phyloP scores from a whole-genome alignment of 176 grass and related monocot genomes.

The Stipa capillata region DNA sequence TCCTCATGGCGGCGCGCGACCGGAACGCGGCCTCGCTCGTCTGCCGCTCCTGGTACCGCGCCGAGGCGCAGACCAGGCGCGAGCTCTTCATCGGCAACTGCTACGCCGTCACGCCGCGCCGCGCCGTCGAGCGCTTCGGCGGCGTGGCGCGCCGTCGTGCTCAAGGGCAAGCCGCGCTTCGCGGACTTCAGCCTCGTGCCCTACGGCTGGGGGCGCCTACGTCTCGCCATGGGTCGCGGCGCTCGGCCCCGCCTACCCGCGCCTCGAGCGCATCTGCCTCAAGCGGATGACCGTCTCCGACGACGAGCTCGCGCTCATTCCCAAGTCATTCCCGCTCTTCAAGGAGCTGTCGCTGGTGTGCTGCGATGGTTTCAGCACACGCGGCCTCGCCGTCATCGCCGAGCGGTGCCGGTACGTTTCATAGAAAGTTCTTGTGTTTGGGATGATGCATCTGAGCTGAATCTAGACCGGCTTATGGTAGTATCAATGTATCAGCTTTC shows the following conservation, averaged over 20 bases:
- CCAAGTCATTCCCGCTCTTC: conserved; percentile 55
- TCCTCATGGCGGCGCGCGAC: conserved; percentile 59
- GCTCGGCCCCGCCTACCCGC: conserved; percentile 45
- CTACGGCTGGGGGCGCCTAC: conserved; percentile 58
- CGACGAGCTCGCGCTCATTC: conserved; percentile 53
- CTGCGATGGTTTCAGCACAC: conserved; percentile 92
- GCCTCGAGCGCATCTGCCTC: conserved; percentile 77
- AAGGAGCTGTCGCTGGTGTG: conserved; percentile 72
- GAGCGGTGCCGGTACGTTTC: conserved; percentile 60
- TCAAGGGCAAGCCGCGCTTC: conserved; percentile 94
- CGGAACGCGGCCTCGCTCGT: conserved; percentile 83
- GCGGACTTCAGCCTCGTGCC: conserved; percentile 86
- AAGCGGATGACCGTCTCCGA: conserved; percentile 88
- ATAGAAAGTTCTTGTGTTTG: background rate
- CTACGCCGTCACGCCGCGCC: conserved; percentile 72
- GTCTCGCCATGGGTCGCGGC: conserved; percentile 56
- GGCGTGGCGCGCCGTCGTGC: conserved; percentile 57
- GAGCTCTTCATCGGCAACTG: conserved; percentile 97
- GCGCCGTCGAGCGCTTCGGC: conserved; percentile 60
- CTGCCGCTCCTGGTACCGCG: conserved; percentile 78
- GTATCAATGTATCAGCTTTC: conserved; percentile 19
- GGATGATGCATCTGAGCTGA: background rate
- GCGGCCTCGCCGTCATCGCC: conserved; percentile 65
- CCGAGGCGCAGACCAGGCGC: conserved; percentile 75
- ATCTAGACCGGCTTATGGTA: conserved; percentile 11